phyloP scores from a whole-genome alignment of 805 yeast species.

The Yamadazyma olivae region DNA sequence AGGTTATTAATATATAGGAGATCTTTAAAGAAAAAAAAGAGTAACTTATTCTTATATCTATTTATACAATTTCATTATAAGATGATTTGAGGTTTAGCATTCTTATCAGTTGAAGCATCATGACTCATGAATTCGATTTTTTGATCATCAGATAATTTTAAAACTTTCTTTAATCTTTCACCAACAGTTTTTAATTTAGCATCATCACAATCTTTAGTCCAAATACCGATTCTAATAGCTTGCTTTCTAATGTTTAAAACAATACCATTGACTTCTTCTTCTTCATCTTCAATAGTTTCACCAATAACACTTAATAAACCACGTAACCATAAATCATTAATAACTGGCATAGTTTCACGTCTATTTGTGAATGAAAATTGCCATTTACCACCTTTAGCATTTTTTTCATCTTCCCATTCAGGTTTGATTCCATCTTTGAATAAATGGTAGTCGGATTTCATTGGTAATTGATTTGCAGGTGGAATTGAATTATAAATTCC shows the following conservation, averaged over 20 bases:
- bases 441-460: slow-evolving; percentile 90
- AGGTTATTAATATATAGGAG: slow-evolving; percentile 30
- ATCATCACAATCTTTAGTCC: slow-evolving; percentile 83
- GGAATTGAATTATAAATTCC: slow-evolving; percentile 95
- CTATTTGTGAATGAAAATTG: slow-evolving; percentile 63
- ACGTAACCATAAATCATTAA: slow-evolving; percentile 91
- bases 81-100: slow-evolving; percentile 33
- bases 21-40: no score
- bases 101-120: slow-evolving; percentile 47
- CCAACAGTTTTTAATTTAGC: slow-evolving; percentile 70
- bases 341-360: slow-evolving; percentile 53
- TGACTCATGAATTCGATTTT: slow-evolving; percentile 78
- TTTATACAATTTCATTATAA: slow-evolving; percentile 16
- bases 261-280: slow-evolving; percentile 88
- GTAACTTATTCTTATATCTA: no score
- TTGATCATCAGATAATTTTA: slow-evolving; percentile 71
- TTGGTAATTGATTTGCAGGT: slow-evolving; percentile 83
- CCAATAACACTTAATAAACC: slow-evolving; percentile 89
- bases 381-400: slow-evolving; percentile 95
- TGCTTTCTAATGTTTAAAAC: slow-evolving; percentile 85
- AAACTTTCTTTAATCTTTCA: slow-evolving; percentile 79
- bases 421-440: slow-evolving; percentile 94
- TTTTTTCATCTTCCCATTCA: slow-evolving; percentile 95
- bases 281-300: slow-evolving; percentile 84
- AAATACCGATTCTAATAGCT: slow-evolving; percentile 80